These are phyloP conservation scores for Cicer chorassanicum DNA, from an alignment of 306 rosid genomes.

Conservation along the genomic window DNA sequence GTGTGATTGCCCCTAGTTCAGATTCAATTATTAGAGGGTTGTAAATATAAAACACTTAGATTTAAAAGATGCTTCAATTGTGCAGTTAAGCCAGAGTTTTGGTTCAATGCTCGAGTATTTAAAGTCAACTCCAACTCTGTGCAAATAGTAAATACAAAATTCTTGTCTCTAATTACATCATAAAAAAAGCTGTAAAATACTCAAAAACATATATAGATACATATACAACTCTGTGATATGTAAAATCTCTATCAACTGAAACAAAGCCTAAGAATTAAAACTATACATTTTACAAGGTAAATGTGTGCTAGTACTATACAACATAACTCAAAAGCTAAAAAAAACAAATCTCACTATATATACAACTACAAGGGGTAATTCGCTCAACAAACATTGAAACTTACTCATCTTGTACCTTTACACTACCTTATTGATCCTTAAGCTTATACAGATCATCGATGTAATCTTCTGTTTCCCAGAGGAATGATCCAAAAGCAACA, in stretches of 20 bases:
- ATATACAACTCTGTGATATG: conserved; percentile 4
- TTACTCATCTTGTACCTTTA: conserved; percentile 22
- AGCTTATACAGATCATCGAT: conserved; percentile 76
- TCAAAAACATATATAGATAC: conserved; percentile 6
- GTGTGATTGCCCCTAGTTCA: no score
- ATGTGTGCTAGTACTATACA: conserved; percentile 41
- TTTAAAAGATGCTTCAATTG: no score
- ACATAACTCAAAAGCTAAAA: conserved; percentile 33
- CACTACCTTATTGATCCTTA: conserved; percentile 58
- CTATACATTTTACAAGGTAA: conserved; percentile 38
- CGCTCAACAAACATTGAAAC: conserved; percentile 38
- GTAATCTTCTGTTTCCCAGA: conserved; percentile 94
- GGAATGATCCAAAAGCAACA: conserved; percentile 92
- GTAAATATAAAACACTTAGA: no score
- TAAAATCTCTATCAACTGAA: conserved; percentile 26
- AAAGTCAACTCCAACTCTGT: background rate
- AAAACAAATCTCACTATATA: conserved; percentile 50
- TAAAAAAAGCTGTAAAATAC: background rate
- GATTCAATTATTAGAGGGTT: no score
- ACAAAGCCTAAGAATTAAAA: conserved; percentile 33
- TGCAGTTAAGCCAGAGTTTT: background rate
- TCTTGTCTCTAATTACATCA: background rate
- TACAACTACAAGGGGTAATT: conserved; percentile 53
- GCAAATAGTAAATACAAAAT: background rate
- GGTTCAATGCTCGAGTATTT: background rate